Evolutionary conservation across 2,329 filamentous ascomycete genomes (phyloP).

Genomic region (Alternaria atra): DNA sequence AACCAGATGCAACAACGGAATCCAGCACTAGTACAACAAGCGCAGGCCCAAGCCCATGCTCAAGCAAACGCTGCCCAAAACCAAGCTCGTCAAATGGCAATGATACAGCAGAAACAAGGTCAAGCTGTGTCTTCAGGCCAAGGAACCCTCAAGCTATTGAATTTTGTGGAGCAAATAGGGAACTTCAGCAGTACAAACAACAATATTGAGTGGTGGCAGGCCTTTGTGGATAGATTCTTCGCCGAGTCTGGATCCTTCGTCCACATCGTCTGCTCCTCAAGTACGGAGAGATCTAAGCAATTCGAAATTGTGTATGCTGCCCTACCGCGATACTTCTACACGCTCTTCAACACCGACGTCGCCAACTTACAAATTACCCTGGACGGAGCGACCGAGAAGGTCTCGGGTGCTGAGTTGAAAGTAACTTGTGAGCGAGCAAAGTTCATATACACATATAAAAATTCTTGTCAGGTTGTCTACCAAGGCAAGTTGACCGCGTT

Average conservation of each 20-base stretch:
- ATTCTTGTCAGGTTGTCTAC: conserved; percentile 80
- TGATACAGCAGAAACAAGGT: conserved; percentile 43
- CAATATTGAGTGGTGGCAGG: conserved; percentile 79
- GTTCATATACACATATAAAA: conserved; percentile 89
- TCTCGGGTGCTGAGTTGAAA: conserved; percentile 71
- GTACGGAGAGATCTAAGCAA: conserved; percentile 73
- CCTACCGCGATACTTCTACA: conserved; percentile 87
- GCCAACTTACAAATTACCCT: conserved; percentile 86
- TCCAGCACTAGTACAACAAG: conserved; percentile 45
- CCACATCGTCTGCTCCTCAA: conserved; percentile 67
- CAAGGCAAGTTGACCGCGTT: conserved; percentile 79
- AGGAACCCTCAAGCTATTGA: conserved; percentile 62
- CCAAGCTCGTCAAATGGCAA: conserved; percentile 37
- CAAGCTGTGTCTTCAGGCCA: conserved; percentile 37
- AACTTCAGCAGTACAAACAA: conserved; percentile 57
- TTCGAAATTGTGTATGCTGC: conserved; percentile 87
- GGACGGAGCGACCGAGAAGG: conserved; percentile 70
- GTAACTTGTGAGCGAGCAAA: conserved; percentile 80
- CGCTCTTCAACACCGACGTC: conserved; percentile 84
- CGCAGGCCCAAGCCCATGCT: conserved; percentile 37
- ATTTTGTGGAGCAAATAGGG: conserved; percentile 66
- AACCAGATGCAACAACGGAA: conserved; percentile 49
- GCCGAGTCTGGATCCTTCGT: conserved; percentile 79
- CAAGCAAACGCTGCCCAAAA: conserved; percentile 29
- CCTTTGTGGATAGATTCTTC: conserved; percentile 84